Evolutionary conservation across 805 yeast genomes (phyloP), one percentile per base, ranked within the genome.

Genomic region (Candida parachauliodes): DNA sequence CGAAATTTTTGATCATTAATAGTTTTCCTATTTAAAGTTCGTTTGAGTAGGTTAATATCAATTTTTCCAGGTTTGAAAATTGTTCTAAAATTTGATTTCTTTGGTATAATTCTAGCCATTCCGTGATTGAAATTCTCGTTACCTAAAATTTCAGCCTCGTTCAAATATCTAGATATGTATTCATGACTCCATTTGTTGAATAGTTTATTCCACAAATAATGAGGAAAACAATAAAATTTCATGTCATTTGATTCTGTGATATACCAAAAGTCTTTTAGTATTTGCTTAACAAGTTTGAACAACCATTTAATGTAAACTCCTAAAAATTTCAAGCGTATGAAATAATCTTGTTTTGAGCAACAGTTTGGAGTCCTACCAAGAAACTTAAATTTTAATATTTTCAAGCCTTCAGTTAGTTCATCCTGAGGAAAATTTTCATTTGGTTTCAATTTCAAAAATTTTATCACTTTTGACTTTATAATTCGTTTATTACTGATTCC

Each of bases 241-340:
- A 52, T 39, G 32, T 80, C 83, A 0, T 91, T 81, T 4, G 81
- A 79, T 33, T 80, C 83, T 0, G 93, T 81, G 4, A 82, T 79
- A 51, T 84, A 81, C 62, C 87, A 88, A 49, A 75, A 77, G 0
- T 73, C 55, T 0, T 64, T 55, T 0, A 85, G 46, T 1, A 84
- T 42, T 12, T 61, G 66, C 6, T 72, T 60, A 35, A 79, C 68
- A 0, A 24, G 27, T 0, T 57, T 44, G 28, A 83, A 73, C 2
- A 83, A 34, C 95, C 95, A 89, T 1, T 36, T 33, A 1, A 83
- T 19, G 34, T 85, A 77, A 2, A 50, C 45, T 2, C 47, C 39
- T 9, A 79, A 52, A 12, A 74, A 46, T 0, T 38, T 12, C 32
- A 50, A 54, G 3, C 80, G 63, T 41, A 59, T 55, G 1, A 45